These are phyloP conservation scores for Neofusicoccum ribis DNA, from an alignment of 2,329 filamentous ascomycete species.

Conservation along the genomic window DNA sequence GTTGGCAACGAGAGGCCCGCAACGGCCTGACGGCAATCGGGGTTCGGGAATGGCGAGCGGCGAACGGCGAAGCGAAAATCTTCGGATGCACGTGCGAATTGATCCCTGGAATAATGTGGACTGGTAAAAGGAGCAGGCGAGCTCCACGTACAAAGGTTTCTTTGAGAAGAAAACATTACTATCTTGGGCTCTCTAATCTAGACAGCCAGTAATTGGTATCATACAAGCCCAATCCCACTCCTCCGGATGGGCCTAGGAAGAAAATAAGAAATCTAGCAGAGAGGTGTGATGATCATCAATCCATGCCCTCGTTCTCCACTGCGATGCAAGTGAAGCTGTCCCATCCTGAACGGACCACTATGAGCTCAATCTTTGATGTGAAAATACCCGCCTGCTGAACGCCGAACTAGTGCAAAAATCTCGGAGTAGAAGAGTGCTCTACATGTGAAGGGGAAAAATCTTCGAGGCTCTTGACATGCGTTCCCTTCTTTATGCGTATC, in stretches of 20 bases:
- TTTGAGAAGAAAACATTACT: neutral
- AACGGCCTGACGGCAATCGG: no score
- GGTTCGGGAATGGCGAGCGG: no score
- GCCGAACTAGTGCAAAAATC: neutral
- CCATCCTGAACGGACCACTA: neutral
- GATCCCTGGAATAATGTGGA: no score
- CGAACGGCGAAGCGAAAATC: no score
- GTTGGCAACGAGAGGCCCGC: no score
- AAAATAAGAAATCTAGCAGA: neutral
- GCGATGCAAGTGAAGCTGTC: neutral
- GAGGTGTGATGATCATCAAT: conserved; percentile 2
- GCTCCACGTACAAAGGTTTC: no score
- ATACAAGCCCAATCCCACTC: neutral
- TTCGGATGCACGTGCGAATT: no score
- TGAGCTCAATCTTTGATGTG: neutral
- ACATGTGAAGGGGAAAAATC: neutral
- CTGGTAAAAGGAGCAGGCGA: no score
- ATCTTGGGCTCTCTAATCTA: neutral
- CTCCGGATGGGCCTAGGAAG: neutral
- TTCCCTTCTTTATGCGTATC: conserved; percentile 30
- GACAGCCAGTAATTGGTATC: neutral
- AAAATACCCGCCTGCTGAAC: neutral
- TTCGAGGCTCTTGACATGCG: neutral
- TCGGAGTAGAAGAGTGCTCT: neutral
- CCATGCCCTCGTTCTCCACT: neutral